Evolutionary conservation across 2,329 filamentous ascomycete species (phyloP), one percentile per base, ranked within the genome.

Genomic region (Fusarium ambrosium): DNA sequence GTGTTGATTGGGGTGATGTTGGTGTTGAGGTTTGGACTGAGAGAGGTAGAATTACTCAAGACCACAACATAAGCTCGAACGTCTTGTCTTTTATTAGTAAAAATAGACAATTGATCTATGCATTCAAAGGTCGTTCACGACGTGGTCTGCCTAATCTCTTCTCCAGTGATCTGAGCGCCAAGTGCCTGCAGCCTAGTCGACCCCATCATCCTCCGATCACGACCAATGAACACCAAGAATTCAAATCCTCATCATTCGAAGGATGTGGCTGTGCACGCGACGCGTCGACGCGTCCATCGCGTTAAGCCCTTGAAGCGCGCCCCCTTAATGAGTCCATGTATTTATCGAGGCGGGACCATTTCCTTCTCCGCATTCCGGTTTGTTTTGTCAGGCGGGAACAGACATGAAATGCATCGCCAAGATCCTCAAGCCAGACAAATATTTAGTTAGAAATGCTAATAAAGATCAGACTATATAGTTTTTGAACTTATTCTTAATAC

Each of bases 401-500:
- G 7, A 5, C 4, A 13, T 2, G 14, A 24, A 24, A 48, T 48
- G 2, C 1, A 18, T 48, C 14, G 2, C 43, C 14, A 16, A 9
- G 14, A 11, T 24, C 10, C 11, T 24, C 6, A 16, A 22, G 6
- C 16, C 3, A 2, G 22, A 2, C 2, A 16, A 5, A 18, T 48
- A 4, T 48, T 29, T 10, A 7, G 20, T 14, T 6, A 45, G 11
- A 22, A 8, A 8, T 22, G 8, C n/a, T 6, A n/a, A 4, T 2
- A 22, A 13, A 14, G 6, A 8, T 3, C 20, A 22, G 11, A 45
- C 1, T 14, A 45, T 4, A 8, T 8, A 45, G 2, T 8, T 22
- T 2, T 14, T 45, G 2, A 22, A 2, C 4, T 9, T 14, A 22
- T 22, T 14, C 7, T 29, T 1, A 8, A 0, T 7, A 13, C 2